Conservation (phyloP, 306 rosid genomes). For the Cucurbita ficifolia region DNA sequence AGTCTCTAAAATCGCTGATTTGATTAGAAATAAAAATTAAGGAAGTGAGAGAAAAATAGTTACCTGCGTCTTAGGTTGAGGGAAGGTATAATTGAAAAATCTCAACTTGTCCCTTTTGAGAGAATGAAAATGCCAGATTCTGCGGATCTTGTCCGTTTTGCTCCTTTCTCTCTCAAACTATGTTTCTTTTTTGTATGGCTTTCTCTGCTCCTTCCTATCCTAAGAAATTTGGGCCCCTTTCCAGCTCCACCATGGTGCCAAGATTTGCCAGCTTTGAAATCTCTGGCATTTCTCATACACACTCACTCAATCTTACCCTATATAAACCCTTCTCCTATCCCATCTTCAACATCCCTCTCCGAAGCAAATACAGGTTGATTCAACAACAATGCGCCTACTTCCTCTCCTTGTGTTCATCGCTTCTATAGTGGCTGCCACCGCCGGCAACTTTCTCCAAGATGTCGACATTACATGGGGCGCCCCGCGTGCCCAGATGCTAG, state of each 20-base stretch:
- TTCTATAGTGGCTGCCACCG: constrained; percentile 14
- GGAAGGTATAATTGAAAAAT: not conserved
- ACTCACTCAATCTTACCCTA: not conserved
- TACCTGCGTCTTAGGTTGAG: too few species aligned
- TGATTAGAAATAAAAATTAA: not conserved
- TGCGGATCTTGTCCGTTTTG: not conserved
- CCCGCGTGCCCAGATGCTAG: constrained; percentile 35
- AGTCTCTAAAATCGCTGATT: not conserved
- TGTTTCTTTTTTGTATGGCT: not conserved
- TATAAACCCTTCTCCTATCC: constrained; percentile 7
- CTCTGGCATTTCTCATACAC: not conserved
- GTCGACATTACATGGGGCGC: constrained; percentile 57
- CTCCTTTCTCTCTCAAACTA: not conserved
- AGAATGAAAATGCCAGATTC: too few species aligned
- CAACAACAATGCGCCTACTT: not conserved
- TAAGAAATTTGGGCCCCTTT: not conserved
- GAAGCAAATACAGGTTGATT: not conserved
- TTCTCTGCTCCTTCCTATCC: not conserved
- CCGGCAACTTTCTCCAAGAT: constrained; percentile 49
- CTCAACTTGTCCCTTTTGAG: too few species aligned
- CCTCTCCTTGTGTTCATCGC: not conserved
- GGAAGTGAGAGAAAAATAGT: too few species aligned
- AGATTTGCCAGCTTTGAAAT: not conserved
- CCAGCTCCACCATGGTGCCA: not conserved
- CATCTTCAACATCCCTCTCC: not conserved